A percentile compares a stretch with the other conserved stretches of the same genome.
These are phyloP conservation scores for Cystobasidium ongulense DNA, from an alignment of 768 basidiomycete species.

Conservation along the genomic window DNA sequence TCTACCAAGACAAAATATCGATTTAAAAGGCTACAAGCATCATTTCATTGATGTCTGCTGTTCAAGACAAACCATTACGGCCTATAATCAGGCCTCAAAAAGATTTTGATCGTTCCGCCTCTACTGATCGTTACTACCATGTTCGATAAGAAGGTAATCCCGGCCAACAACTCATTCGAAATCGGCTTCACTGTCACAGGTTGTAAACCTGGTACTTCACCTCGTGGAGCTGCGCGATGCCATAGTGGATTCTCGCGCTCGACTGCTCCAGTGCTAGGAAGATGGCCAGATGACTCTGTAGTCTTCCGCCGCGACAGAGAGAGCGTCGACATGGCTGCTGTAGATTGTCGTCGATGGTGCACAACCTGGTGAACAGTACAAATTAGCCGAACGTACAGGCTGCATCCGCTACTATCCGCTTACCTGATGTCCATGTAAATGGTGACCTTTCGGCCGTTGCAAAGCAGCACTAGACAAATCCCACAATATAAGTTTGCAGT, in stretches of 20 bases:
- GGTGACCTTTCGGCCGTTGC: conserved; percentile 35
- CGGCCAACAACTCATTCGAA: conserved; percentile 68
- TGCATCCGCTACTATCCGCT: too few species aligned
- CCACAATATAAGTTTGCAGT: conserved; percentile 86
- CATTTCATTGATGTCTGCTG: not conserved
- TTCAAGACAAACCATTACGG: not conserved
- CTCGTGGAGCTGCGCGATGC: conserved; percentile 81
- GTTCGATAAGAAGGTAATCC: conserved; percentile 66
- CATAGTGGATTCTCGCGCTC: conserved; percentile 48
- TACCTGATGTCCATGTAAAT: not conserved
- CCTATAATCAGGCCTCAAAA: conserved; percentile 48
- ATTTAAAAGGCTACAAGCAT: not conserved
- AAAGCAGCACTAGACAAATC: conserved; percentile 42
- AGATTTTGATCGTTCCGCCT: conserved; percentile 68
- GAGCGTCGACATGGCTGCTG: conserved; percentile 56
- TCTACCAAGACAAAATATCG: not conserved
- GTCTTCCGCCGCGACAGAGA: conserved; percentile 52
- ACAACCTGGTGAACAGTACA: conserved; percentile 72
- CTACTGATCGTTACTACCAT: conserved; percentile 72
- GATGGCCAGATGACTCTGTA: conserved; percentile 53
- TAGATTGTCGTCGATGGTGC: conserved; percentile 61
- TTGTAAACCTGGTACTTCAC: conserved; percentile 80
- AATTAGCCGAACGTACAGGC: too few species aligned
- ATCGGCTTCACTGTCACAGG: conserved; percentile 80
- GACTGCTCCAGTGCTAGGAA: conserved; percentile 45